Evolutionary conservation across 202 grass and related monocot species (phyloP).

Genomic region (Setaria italica): DNA sequence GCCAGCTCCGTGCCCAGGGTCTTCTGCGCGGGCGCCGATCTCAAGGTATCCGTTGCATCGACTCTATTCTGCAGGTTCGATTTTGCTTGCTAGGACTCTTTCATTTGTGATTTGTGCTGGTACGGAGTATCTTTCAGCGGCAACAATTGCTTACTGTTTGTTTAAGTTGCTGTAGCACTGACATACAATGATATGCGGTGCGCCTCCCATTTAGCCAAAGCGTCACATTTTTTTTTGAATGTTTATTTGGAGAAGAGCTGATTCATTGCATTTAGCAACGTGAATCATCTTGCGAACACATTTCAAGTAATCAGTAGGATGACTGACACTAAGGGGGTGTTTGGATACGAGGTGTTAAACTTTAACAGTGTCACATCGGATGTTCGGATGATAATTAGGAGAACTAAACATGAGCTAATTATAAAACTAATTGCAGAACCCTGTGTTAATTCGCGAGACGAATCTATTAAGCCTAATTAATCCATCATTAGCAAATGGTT

Average conservation of each 20-base stretch:
- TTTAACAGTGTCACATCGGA: no score
- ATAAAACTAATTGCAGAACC: no score
- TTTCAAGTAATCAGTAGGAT: neutral
- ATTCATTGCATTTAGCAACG: neutral
- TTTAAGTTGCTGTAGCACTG: neutral
- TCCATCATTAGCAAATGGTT: no score
- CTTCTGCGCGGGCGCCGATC: conserved; percentile 93
- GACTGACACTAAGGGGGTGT: no score
- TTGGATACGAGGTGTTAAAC: no score
- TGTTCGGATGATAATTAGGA: no score
- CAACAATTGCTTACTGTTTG: neutral
- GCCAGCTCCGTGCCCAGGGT: conserved; percentile 79
- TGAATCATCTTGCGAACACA: neutral
- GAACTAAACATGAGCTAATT: no score
- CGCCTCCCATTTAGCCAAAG: neutral
- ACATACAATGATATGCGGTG: no score
- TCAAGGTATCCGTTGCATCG: conserved; percentile 64
- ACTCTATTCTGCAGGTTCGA: neutral
- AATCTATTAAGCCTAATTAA: no score
- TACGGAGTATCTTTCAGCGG: neutral
- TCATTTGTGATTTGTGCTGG: neutral
- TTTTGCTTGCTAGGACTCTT: neutral
- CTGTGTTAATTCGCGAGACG: no score
- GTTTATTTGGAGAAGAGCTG: neutral
- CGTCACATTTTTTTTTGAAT: neutral